Percentiles rank a stretch among this genome's conserved stretches.
phyloP scores from a whole-genome alignment of 1,284 basidiomycete species.

The Flammula alnicola region DNA sequence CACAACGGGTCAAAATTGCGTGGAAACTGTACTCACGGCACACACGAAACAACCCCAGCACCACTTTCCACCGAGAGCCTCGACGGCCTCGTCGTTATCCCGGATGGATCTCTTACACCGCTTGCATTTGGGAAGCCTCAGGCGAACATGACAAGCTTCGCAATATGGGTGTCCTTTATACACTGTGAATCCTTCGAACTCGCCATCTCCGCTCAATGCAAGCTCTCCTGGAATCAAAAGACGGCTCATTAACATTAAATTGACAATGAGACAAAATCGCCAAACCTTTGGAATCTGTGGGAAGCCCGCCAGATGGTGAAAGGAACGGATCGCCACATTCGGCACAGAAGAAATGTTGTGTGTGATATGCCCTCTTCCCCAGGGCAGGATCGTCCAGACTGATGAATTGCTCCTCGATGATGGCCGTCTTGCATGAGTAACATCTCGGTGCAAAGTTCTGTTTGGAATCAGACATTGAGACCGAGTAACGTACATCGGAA shows the following conservation, averaged over 20 bases:
- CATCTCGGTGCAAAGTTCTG: conserved; percentile 93
- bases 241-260: background rate
- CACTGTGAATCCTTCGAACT: conserved; percentile 83
- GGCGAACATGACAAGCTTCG: conserved; percentile 87
- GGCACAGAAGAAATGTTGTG: conserved; percentile 98
- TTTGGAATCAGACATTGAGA: background rate
- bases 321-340: conserved; percentile 98
- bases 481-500: too few relatives aligned
- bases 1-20: background rate
- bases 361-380: conserved; percentile 86
- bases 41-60: conserved; percentile 96
- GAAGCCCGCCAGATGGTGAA: conserved; percentile 51
- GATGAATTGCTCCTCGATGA: conserved; percentile 94
- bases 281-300: conserved; percentile 35
- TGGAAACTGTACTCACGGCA: conserved; percentile 60
- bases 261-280: background rate
- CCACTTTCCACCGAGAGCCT: conserved; percentile 91
- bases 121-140: conserved; percentile 90
- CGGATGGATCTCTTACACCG: conserved; percentile 85
- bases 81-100: conserved; percentile 79
- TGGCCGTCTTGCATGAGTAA: conserved; percentile 94
- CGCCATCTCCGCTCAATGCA: conserved; percentile 64
- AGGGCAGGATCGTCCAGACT: conserved; percentile 86
- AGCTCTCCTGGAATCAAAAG: conserved; percentile 43
- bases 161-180: conserved; percentile 96